These are phyloP conservation scores for Penicillium cataractarum DNA, from an alignment of 495 filamentous ascomycete genomes.

Conservation along the genomic window DNA sequence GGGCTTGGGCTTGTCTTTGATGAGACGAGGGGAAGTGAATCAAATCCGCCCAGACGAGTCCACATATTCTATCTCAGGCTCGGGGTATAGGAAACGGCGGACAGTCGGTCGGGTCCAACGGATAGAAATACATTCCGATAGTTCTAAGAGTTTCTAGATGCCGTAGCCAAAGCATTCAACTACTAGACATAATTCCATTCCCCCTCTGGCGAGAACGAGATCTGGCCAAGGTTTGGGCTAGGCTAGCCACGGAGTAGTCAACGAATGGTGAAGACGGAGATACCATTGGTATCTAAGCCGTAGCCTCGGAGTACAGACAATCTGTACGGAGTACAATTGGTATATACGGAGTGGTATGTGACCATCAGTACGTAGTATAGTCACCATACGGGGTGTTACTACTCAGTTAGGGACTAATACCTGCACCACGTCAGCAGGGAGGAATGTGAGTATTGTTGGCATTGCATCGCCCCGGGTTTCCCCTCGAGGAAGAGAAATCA, in stretches of 20 bases:
- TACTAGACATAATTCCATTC: not conserved
- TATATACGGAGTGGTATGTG: conserved; percentile 1
- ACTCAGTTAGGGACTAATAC: not conserved
- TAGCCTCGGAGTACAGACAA: not conserved
- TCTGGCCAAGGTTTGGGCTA: not conserved
- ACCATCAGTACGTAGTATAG: not conserved
- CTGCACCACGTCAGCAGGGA: conserved; percentile 9
- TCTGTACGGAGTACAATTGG: not conserved
- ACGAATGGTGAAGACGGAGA: not conserved
- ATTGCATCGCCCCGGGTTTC: not conserved
- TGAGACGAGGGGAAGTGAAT: not conserved
- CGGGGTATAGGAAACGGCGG: not conserved
- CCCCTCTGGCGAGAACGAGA: not conserved
- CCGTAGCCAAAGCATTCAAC: not conserved
- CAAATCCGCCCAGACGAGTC: not conserved
- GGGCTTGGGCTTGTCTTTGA: not conserved
- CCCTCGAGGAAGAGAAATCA: not conserved
- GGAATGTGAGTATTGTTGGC: not conserved
- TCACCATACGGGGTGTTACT: not conserved
- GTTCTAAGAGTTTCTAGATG: not conserved
- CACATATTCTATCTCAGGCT: not conserved
- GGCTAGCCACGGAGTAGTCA: not conserved
- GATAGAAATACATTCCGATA: not conserved
- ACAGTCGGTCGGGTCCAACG: not conserved
- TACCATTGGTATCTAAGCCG: not conserved